These are phyloP conservation scores for Talaromyces verruculosus DNA, from an alignment of 2,329 filamentous ascomycete species.

Conservation along the genomic window DNA sequence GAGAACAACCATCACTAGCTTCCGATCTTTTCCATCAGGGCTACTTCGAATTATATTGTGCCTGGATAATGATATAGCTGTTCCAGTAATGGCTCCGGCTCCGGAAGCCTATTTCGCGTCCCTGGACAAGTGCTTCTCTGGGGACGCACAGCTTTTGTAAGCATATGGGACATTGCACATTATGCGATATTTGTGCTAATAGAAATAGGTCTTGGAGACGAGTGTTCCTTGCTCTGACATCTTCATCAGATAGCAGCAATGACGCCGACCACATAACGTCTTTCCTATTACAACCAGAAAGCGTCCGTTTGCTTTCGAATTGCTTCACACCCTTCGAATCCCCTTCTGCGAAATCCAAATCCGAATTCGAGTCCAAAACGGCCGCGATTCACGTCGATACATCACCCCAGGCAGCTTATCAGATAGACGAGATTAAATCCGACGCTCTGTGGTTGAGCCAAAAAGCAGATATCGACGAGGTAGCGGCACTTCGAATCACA, in stretches of 20 bases:
- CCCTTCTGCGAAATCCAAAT: conserved; percentile 63
- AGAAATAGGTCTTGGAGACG: conserved; percentile 59
- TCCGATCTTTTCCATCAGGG: conserved; percentile 6
- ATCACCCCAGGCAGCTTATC: conserved; percentile 64
- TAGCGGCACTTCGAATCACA: conserved; percentile 76
- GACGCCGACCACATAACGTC: conserved; percentile 58
- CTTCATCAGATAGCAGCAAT: conserved; percentile 45
- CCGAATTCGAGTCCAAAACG: conserved; percentile 77
- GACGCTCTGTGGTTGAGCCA: conserved; percentile 85
- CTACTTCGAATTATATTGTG: neutral
- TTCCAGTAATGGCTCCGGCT: conserved; percentile 64
- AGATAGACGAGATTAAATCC: conserved; percentile 76
- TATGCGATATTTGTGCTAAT: conserved; percentile 27
- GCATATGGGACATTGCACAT: conserved; percentile 16
- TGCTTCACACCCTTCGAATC: conserved; percentile 67
- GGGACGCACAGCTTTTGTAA: conserved; percentile 77
- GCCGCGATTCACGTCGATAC: conserved; percentile 81
- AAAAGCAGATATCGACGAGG: conserved; percentile 73
- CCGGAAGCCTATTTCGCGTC: conserved; percentile 78
- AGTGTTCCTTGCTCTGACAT: conserved; percentile 54
- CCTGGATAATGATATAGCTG: conserved; percentile 42
- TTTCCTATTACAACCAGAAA: conserved; percentile 71
- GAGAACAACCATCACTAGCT: conserved; percentile 14
- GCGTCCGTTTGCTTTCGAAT: conserved; percentile 65
- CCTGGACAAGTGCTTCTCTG: conserved; percentile 79